Evolutionary conservation across 345 rosid genomes (phyloP), one percentile per base, ranked within the genome.

Genomic region (Citrus medica): DNA sequence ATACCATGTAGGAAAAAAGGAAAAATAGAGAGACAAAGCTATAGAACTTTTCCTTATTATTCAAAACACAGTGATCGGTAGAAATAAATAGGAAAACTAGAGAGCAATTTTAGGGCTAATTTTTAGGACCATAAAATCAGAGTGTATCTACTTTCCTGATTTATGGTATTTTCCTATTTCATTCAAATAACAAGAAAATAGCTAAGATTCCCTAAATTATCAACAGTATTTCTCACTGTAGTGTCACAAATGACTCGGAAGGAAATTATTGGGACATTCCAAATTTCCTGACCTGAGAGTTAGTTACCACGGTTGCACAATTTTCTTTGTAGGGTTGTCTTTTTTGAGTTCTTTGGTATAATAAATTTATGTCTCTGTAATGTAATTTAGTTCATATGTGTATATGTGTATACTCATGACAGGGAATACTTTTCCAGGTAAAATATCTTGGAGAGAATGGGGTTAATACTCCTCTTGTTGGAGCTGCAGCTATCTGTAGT

Each of bases 361-460:
- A 27, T 19, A 74, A 62, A 60, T 25, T 40, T 58, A 12, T 56
- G 35, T 10, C 74, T 16, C 19, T 37, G 27, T 67, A 30, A 22
- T 73, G 8, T 28, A 40, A 61, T 51, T 59, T 46, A 24, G 32
- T 69, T 69, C 22, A 33, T 73, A 7, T 32, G 58, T 25, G 30
- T 35, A 51, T 71, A 53, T 28, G 4, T 21, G 72, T 61, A 24
- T 64, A 72, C 63, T 56, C 42, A 63, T 63, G 63, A 79, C 16
- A 12, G 71, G 70, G 7, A 40, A 30, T 25, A 67, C 32, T 63
- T 56, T 77, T 75, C 27, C 73, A 85, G 88, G 85, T 85, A 51
- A 85, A 85, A 73, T 85, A 82, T 85, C 85, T 85, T 71, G 88
- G 85, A 19, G 88, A 85, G 69, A 77, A 80, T 3, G 80, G 84